Evolutionary conservation across 1,139 yeast species (phyloP), one percentile per base, ranked within the genome.

Genomic region (Sugiyamaella xylanicola): DNA sequence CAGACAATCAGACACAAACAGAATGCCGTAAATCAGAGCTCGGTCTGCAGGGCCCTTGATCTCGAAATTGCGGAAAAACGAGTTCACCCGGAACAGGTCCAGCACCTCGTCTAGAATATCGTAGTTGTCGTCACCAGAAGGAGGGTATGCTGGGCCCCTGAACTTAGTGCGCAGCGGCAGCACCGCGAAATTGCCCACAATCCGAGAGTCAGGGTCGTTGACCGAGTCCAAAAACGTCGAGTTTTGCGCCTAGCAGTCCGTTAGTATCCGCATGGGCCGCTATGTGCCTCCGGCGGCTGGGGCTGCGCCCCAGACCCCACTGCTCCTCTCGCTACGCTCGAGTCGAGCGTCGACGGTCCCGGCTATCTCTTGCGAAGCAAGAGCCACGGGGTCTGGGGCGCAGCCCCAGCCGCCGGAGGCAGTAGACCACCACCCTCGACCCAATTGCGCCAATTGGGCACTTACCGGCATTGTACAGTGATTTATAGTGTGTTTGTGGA

Each of bases 31-130:
- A 66, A 95, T 92, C 60, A 93, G 78, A n/a, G 93, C 81, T 63
- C 99, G 80, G 72, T 93, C 99, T 2, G 97, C 87, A 17, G 96
- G 90, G 11, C 97, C 96, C 71, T 90, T 90, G 74, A 93, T 91
- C 74, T 95, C 99, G 72, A 93, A 95, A 77, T 93, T 93, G 70
- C 89, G 87, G 80, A 95, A 93, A 74, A 93, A 92, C 5, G 97
- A 88, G 73, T 93, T 93, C 66, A 98, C 97, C 63, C 99, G 80
- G 73, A 93, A 93, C 58, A 93, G 79, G 72, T 93, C 99, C 58
- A 93, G 75, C 27, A 86, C 81, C 72, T 93, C 99, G 68, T 93
- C 99, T 57, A 88, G 80, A 58, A 93, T 88, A 72, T 93, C 99
- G 71, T 91, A 92, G 64, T 89, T 96, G 32, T 84, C 82, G 65